Evolutionary conservation across 495 filamentous ascomycete genomes (phyloP), one percentile per base, ranked within the genome.

Genomic region (Neohortaea acidophila): DNA sequence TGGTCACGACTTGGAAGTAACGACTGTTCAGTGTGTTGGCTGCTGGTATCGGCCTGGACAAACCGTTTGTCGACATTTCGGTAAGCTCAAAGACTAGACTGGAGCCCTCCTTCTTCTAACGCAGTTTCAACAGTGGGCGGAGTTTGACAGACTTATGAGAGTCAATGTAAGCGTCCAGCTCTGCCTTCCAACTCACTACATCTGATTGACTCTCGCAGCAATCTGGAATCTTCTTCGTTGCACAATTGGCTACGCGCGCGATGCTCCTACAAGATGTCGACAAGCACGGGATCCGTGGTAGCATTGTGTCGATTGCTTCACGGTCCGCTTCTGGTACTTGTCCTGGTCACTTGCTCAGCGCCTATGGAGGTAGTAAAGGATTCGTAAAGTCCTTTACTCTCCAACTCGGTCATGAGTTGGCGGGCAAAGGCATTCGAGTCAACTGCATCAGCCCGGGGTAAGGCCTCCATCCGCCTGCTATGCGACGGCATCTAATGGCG

Each of bases 361-460:
- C 30, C 8, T 33, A 33, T 18, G 30, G 30, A 8, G 30, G 30
- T 7, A 33, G 8, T 9, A 33, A 33, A 15, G 30, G 30, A 9
- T 33, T 33, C 30, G 30, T 33, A 7, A 33, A 33, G 17, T 9
- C 8, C 30, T 33, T 33, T 18, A 18, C 30, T 14, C 11, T 33
- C 11, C 30, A 33, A 14, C 30, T 33, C 15, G 30, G 30, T 7
- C 30, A 33, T 15, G 30, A 33, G 14, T 33, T 33, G 30, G 30
- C 30, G 30, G 15, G 9, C 11, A 9, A 7, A 7, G 30, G 30
- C 8, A 33, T 33, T 14, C 11, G 30, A 14, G 30, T 33, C 30
- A 33, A 33, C 30, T 8, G 30, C 17, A 33, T 33, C 11, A 33
- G 30, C 15, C 30, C 30, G 7, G 30, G 30, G 30, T 33, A 33